Evolutionary conservation across 208 protist genomes (phyloP).

Genomic region (Trypanosoma vivax): DNA sequence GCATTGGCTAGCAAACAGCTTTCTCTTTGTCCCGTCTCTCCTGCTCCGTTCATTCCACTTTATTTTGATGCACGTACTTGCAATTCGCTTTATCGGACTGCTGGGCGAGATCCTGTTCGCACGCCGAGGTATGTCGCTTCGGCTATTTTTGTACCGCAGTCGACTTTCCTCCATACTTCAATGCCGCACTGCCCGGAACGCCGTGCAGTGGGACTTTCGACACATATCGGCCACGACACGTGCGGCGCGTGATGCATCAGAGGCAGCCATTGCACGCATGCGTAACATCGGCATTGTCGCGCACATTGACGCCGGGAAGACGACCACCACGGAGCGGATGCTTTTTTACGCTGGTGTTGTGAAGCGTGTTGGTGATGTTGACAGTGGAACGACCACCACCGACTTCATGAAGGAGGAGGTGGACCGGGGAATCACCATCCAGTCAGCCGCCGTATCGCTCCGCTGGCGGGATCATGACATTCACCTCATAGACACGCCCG

Average conservation of each 20-base stretch:
- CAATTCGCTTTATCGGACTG: too few species aligned
- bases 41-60: too few species aligned
- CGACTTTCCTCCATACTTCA: not conserved
- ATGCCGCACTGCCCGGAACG: too few species aligned
- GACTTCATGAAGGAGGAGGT: constrained; percentile 96
- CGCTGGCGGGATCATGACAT: constrained; percentile 79
- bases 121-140: too few species aligned
- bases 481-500: constrained; percentile 96
- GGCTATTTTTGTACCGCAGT: too few species aligned
- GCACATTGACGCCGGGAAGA: constrained; percentile 96
- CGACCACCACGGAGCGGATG: constrained; percentile 94
- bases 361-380: constrained; percentile 89
- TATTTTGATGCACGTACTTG: too few species aligned
- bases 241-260: not conserved
- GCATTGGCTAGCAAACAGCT: too few species aligned
- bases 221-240: not conserved
- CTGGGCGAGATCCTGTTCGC: too few species aligned
- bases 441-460: constrained; percentile 91
- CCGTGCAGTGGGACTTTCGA: too few species aligned
- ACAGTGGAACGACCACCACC: constrained; percentile 94
- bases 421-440: constrained; percentile 96
- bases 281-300: constrained; percentile 95
- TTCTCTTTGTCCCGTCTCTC: too few species aligned
- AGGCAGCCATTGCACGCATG: constrained; percentile 25
- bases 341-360: constrained; percentile 88